These are phyloP conservation scores for Teunomyces atbi DNA, from an alignment of 805 yeast species.

Conservation along the genomic window DNA sequence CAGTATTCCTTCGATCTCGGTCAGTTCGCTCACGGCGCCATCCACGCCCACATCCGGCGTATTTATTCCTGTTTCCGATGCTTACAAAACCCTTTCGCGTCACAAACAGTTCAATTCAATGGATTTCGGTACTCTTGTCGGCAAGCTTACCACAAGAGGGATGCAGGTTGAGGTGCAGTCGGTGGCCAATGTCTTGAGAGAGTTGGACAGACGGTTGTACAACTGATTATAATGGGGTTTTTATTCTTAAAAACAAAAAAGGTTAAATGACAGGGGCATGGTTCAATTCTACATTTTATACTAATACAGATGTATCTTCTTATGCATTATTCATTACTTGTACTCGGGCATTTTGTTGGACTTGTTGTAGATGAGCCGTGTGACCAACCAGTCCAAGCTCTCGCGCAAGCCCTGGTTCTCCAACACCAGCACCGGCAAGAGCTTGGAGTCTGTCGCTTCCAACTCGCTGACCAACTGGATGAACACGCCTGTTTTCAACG, in stretches of 20 bases:
- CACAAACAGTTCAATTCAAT: constrained; percentile 75
- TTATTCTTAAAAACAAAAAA: neutral
- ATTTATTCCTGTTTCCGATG: constrained; percentile 86
- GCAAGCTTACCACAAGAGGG: constrained; percentile 74
- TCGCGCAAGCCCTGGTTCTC: constrained; percentile 82
- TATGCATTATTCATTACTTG: constrained; percentile 17
- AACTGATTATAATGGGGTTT: constrained; percentile 22
- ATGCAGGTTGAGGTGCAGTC: constrained; percentile 91
- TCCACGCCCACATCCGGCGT: constrained; percentile 32
- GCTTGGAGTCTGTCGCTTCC: constrained; percentile 88
- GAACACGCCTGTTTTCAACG: constrained; percentile 79
- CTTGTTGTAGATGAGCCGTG: constrained; percentile 68
- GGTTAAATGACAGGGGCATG: neutral
- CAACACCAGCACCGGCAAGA: constrained; percentile 84
- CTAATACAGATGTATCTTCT: neutral
- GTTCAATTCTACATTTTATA: constrained; percentile 1
- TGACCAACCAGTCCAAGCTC: constrained; percentile 84
- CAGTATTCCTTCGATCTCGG: constrained; percentile 17
- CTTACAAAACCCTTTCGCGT: constrained; percentile 80
- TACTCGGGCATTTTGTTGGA: constrained; percentile 58
- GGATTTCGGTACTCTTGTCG: constrained; percentile 72
- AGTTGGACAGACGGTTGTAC: constrained; percentile 68
- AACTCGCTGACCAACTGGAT: constrained; percentile 77
- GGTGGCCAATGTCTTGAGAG: constrained; percentile 80
- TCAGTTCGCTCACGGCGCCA: constrained; percentile 12